Evolutionary conservation across 1,284 basidiomycete genomes (phyloP), one percentile per base, ranked within the genome.

Genomic region (Marasmius sp.): DNA sequence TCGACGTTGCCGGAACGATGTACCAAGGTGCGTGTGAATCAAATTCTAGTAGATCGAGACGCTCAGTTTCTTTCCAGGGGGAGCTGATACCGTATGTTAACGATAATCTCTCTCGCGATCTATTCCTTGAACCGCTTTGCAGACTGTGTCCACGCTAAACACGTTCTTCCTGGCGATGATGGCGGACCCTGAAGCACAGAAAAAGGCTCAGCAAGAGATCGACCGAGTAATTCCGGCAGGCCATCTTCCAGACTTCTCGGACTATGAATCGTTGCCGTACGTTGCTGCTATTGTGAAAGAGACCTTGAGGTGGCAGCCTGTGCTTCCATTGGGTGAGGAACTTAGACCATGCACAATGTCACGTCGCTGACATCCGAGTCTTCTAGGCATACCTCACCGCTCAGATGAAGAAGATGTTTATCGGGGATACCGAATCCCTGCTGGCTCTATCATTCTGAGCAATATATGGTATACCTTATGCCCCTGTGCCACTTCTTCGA

Each of bases 351-450:
- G 18, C 48, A 2, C 18, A 2, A n/a, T 49, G 18, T 11, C 48
- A 6, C 18, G 27, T 49, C 27, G 48, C 18, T 49, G 18, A 49
- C 6, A 2, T 14, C 18, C 12, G 14, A 45, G 3, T 20, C 48
- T 34, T 14, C 12, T 16, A 70, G 69, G 62, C 11, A 61, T 70
- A 20, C 68, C 69, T 1, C 71, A 69, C 36, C 60, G 56, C 38
- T 39, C 70, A 18, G 65, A 64, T n/a, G 43, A 61, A 18, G 71
- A 73, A 34, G 72, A 73, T 52, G 66, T 65, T 43, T 71, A 69
- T 55, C 63, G 67, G 11, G 70, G 69, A 0, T 71, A 71, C 57
- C 62, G 62, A 11, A 67, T 74, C 20, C 72, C 72, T 20, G 66
- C 64, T 18, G 64, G 68, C 14, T 63, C 68, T 27, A 49, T 49